Evolutionary conservation across 2,329 filamentous ascomycete genomes (phyloP), one percentile per base, ranked within the genome.

Genomic region (Tolypocladium paradoxum): DNA sequence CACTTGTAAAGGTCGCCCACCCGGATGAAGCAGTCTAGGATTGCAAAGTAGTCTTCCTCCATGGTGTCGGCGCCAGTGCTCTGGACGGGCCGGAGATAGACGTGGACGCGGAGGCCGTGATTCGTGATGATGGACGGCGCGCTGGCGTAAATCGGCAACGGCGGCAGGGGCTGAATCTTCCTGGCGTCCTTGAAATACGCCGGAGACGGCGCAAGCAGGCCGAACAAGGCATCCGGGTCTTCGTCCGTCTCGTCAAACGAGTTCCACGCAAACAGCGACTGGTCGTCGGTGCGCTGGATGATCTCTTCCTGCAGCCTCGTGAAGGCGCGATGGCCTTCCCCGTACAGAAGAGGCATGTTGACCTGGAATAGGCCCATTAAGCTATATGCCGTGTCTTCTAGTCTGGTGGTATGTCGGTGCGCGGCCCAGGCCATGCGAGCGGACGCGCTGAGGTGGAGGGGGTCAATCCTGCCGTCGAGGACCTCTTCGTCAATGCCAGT

Each of bases 281-380:
- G 45, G 45, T 58, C 56, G 35, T 60, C 51, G 2, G 40, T 50
- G 4, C 40, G 36, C n/a, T 52, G 53, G 5, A 57, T 52, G 18
- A 60, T 58, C 45, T 59, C 57, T 45, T 59, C 58, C 45, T 60
- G 58, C 20, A 60, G 45, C 27, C 56, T 53, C 34, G 56, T 36
- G 49, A 62, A 62, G 1, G 59, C 58, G 9, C 53, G 52, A 11
- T 51, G 45, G 1, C 59, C 59, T 36, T 62, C 59, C 22, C 58
- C 60, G 35, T 61, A 62, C 2, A 62, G 52, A 22, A 62, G 53
- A 6, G 59, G 57, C 60, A 62, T 62, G 48, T 56, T 56, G 24
- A 61, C 53, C 33, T 56, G 53, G 24, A 62, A 61, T 2, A 62
- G 38, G 11, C 60, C 60, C 16, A 62, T 53, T n/a, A 62, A 50